Evolutionary conservation across 73 alveolate genomes (phyloP).

Genomic region (Effrenium voratum): DNA sequence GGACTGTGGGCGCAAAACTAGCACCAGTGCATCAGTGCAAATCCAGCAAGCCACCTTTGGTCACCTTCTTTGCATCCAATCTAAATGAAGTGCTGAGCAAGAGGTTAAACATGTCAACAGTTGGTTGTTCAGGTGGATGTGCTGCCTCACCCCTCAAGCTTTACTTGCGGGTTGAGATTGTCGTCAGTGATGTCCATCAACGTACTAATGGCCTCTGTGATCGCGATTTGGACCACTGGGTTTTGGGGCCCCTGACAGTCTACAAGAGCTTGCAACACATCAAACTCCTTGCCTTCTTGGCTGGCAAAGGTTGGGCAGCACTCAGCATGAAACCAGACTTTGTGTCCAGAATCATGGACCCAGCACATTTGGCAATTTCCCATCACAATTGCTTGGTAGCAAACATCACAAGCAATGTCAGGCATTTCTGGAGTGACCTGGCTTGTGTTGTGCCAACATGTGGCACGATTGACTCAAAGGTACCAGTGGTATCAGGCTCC

Average conservation of each 20-base stretch:
- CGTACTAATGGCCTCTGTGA: background rate
- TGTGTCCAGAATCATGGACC: background rate
- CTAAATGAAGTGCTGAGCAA: background rate
- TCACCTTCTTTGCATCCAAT: too few species aligned
- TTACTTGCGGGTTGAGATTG: too few species aligned
- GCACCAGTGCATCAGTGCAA: too few species aligned
- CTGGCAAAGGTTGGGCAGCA: background rate
- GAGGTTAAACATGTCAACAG: background rate
- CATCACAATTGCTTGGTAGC: background rate
- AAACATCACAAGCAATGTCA: background rate
- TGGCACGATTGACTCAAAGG: too few species aligned
- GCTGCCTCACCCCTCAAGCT: too few species aligned
- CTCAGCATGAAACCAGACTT: background rate
- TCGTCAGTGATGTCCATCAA: too few species aligned
- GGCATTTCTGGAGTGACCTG: too few species aligned
- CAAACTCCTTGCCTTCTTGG: background rate
- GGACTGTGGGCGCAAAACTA: too few species aligned
- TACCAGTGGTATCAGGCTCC: background rate
- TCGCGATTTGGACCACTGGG: background rate
- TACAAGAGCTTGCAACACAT: background rate
- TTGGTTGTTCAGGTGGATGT: background rate
- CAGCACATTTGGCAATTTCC: slow-evolving; percentile 27
- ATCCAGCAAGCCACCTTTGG: too few species aligned
- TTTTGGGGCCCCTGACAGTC: background rate
- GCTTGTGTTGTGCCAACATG: too few species aligned